Evolutionary conservation across 2,329 filamentous ascomycete genomes (phyloP).

Genomic region (Massarina eburnea): DNA sequence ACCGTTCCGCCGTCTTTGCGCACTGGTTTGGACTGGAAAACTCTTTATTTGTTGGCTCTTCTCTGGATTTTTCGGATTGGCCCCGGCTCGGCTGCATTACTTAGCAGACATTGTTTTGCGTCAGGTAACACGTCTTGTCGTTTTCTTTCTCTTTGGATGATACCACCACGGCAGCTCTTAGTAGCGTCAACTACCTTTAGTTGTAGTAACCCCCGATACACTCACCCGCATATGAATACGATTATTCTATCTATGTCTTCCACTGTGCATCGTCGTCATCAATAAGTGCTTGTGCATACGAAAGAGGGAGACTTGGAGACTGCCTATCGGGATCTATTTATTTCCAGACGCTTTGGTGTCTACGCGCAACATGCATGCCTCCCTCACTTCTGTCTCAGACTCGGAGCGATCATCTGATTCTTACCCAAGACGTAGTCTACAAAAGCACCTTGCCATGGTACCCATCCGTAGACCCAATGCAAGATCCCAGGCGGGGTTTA

Average conservation of each 20-base stretch:
- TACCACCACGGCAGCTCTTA: conserved; percentile 8
- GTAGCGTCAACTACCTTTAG: background rate
- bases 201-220: background rate
- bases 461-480: background rate
- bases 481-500: background rate
- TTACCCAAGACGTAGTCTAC: too few species aligned
- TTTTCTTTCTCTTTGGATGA: conserved; percentile 8
- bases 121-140: background rate
- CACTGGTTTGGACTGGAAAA: background rate
- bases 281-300: background rate
- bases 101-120: background rate
- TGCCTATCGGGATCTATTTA: too few species aligned
- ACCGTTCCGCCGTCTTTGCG: background rate
- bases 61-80: conserved; percentile 1
- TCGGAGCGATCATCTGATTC: too few species aligned
- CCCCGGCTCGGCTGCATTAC: conserved; percentile 3
- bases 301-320: background rate
- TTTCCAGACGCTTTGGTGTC: too few species aligned
- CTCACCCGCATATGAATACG: background rate
- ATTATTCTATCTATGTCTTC: background rate
- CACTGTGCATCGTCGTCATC: background rate
- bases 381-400: too few species aligned
- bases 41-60: conserved; percentile 1
- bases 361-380: too few species aligned
- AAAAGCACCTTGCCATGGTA: too few species aligned